Evolutionary conservation across 2,329 filamentous ascomycete species (phyloP), one percentile per base, ranked within the genome.

Genomic region (Fusarium chaquense): DNA sequence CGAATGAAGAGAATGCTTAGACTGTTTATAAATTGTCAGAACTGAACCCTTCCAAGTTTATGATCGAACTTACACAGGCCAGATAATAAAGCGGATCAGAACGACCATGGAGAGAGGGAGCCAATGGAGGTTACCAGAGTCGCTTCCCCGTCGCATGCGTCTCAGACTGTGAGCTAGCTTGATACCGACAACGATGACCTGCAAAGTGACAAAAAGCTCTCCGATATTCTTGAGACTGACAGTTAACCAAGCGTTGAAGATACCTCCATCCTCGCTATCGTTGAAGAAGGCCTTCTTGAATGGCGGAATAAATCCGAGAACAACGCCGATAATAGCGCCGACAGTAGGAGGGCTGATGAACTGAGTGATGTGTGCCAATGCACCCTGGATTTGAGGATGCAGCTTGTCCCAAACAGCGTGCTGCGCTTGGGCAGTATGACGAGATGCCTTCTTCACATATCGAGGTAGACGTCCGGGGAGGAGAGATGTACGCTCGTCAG

Each of bases 191-290:
- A 68, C 65, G 20, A 68, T 69, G 20, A 68, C 65, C 38, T 68
- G 65, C 7, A 68, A 18, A 0, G 65, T 68, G 2, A 68, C 65
- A 20, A 68, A 68, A 11, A 68, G 45, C 24, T 68, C 65, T 52
- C 65, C 65, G 6, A 68, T 68, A 24, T 68, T 68, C 44, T 69
- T 68, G 7, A 68, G 49, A 35, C 65, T 68, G 8, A 69, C 65
- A 13, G 65, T 68, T 15, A 68, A 22, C 65, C 65, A 68, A 2
- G 65, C 53, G 16, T 68, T 69, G 13, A 68, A 65, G n/a, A 68
- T 40, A 2, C 65, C 65, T 2, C 65, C 65, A 4, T 68, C 54
- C 12, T 68, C 50, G 3, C 53, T 65, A 1, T 69, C 59, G 2
- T 51, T 50, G 35, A 68, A 68, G 40, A 68, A 68, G 2, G 65